Conservation (phyloP, 2,329 filamentous ascomycete genomes). For the Calonectria hongkongensis region DNA sequence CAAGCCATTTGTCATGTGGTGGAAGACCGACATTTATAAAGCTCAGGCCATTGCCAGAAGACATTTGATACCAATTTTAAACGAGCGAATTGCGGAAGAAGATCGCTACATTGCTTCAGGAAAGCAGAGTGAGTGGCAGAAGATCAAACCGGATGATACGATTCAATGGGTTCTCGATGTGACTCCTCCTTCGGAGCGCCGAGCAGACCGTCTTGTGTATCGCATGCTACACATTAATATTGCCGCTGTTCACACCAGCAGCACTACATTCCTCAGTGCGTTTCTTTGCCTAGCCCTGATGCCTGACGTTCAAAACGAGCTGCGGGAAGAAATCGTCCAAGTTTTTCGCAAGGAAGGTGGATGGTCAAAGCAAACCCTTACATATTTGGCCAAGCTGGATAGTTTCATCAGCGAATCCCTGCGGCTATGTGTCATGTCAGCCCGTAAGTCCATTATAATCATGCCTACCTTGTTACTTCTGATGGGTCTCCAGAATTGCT, state of each 20-base stretch:
- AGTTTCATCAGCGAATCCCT: conserved; percentile 5
- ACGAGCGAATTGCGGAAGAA: neutral
- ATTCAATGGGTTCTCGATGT: conserved; percentile 14
- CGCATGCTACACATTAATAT: conserved; percentile 13
- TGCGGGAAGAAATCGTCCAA: neutral
- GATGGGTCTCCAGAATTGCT: neutral
- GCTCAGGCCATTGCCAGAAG: neutral
- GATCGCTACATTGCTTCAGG: neutral
- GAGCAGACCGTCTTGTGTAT: conserved; percentile 2
- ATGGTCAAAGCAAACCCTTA: conserved; percentile 12
- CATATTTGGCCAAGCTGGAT: neutral
- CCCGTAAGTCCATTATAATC: neutral
- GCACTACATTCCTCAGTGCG: neutral
- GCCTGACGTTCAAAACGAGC: conserved; percentile 4
- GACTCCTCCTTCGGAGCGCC: neutral
- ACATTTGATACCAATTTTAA: neutral
- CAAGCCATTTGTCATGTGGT: conserved; percentile 2
- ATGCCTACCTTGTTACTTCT: too few relatives aligned
- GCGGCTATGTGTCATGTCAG: conserved; percentile 9
- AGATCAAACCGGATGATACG: conserved; percentile 11
- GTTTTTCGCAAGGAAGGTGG: conserved; percentile 13
- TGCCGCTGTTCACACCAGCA: conserved; percentile 8
- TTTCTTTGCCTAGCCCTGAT: conserved; percentile 2
- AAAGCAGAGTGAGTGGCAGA: neutral
- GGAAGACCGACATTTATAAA: conserved; percentile 13